Base-by-base conservation (phyloP, 805 yeast species). In the Teunomyces barrocoloradensis region DNA sequence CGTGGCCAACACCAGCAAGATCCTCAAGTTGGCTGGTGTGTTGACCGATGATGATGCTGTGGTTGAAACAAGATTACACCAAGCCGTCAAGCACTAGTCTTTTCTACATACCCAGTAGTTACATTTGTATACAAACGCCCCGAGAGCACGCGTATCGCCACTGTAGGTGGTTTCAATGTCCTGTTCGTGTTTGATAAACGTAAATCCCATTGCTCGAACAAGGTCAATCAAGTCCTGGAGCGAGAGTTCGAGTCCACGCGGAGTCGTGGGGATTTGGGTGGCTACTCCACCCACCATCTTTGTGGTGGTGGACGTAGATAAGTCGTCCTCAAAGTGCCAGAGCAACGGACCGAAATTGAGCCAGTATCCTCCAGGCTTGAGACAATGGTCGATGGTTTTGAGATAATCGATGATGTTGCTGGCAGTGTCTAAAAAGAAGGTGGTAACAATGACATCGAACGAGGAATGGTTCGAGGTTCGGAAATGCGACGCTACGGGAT, bases 301-400 rank as follows among this genome's bases (percentile, higher is more conserved):
- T 6, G 61, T 53, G 3, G 54, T 56, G 43, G 51, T 43, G 7
- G 47, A 28, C 7, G 64, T 57, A 12, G 64, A 65, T 13, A 62
- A 68, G 29, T 74, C 78, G 47, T 76, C 78, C 54, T 84, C 90
- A 57, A 75, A 82, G 62, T 86, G 92, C 90, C 90, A 84, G 44
- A 82, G 64, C 38, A 84, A 63, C 0, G 89, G 89, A 0, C 90
- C 90, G 57, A 81, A 78, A 56, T 84, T 83, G 23, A 82, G 64
- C 88, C 88, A 84, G 13, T 64, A 46, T 0, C 85, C 88, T 18
- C 63, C 66, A 0, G 60, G 57, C 29, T 69, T 67, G 48, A 83
- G 54, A 20, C 78, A 69, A 53, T 78, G 70, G 33, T 65, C 60
- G 1, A 84, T 71, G 0, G 84, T 65, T 43, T 68, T 69, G 35